Conservation (phyloP, 129 eudicot species). For the Flaveria bidentis region DNA sequence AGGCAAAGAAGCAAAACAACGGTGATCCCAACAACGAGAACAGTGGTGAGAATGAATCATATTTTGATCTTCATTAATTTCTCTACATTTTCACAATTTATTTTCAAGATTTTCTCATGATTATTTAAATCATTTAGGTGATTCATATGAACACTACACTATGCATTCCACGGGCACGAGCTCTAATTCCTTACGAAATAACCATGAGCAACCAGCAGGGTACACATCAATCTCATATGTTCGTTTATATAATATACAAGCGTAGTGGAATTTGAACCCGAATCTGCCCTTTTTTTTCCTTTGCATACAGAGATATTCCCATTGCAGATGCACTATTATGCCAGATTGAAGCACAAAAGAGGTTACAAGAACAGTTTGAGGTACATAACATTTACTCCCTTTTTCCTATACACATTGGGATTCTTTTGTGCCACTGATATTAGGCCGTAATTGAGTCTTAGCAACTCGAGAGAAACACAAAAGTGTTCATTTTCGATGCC, state of each 20-base stretch:
- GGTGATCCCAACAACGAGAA: constrained; percentile 54
- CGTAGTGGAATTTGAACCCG: constrained; percentile 10
- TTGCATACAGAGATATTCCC: constrained; percentile 59
- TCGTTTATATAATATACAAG: neutral
- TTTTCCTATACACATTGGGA: neutral
- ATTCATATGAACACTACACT: constrained; percentile 54
- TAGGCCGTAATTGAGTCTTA: neutral
- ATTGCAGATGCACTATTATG: constrained; percentile 60
- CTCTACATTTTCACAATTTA: neutral
- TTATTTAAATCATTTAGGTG: constrained; percentile 36
- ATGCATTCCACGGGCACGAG: constrained; percentile 50
- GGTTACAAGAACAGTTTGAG: constrained; percentile 86
- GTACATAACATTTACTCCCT: constrained; percentile 32
- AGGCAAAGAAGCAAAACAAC: constrained; percentile 59
- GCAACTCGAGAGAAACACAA: neutral
- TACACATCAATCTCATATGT: constrained; percentile 21
- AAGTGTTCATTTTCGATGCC: neutral
- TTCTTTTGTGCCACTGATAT: neutral
- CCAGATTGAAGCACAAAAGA: constrained; percentile 81
- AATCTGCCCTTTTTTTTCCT: neutral
- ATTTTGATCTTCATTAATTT: constrained; percentile 15
- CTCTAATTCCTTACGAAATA: constrained; percentile 49
- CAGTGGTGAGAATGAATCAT: constrained; percentile 48
- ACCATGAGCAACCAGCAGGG: constrained; percentile 45
- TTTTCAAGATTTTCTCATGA: neutral